Evolutionary conservation across 495 filamentous ascomycete genomes (phyloP).

Genomic region (Aspergillus bertholletiae): DNA sequence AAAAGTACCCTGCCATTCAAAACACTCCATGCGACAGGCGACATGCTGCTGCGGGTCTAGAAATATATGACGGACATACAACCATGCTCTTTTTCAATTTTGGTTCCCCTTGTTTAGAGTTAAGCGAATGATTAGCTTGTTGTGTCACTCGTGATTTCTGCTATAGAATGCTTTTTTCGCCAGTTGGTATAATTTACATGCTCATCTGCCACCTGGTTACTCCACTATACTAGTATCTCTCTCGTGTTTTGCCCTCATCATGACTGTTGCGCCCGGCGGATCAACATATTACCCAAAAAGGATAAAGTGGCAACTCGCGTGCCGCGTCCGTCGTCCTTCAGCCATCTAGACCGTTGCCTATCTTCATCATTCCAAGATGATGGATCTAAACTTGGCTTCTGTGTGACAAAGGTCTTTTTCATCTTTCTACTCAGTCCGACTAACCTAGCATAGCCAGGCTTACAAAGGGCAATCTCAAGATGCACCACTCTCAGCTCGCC

Average conservation of each 20-base stretch:
- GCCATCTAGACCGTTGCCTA: constrained; percentile 14
- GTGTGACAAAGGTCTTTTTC: background rate
- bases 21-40: too few relatives aligned
- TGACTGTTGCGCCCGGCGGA: constrained; percentile 8
- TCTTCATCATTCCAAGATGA: constrained; percentile 2
- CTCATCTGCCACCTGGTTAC: too few relatives aligned
- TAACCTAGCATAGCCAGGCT: background rate
- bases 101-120: too few relatives aligned
- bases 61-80: background rate
- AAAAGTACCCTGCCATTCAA: too few relatives aligned
- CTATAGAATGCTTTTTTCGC: too few relatives aligned
- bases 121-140: too few relatives aligned
- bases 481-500: constrained; percentile 80
- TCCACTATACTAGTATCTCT: too few relatives aligned
- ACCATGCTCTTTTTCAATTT: too few relatives aligned
- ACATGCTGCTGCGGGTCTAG: background rate
- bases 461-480: constrained; percentile 20
- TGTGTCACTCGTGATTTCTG: too few relatives aligned
- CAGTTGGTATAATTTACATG: too few relatives aligned
- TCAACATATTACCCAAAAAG: constrained; percentile 45
- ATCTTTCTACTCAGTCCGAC: constrained; percentile 1
- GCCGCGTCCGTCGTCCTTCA: constrained; percentile 18
- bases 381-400: background rate
- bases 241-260: too few relatives aligned
- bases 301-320: constrained; percentile 43